Percentiles rank a stretch among this genome's conserved stretches.
These are phyloP conservation scores for Glomus cerebriforme DNA, from an alignment of 192 early-diverging fungal genomes.

Conservation along the genomic window DNA sequence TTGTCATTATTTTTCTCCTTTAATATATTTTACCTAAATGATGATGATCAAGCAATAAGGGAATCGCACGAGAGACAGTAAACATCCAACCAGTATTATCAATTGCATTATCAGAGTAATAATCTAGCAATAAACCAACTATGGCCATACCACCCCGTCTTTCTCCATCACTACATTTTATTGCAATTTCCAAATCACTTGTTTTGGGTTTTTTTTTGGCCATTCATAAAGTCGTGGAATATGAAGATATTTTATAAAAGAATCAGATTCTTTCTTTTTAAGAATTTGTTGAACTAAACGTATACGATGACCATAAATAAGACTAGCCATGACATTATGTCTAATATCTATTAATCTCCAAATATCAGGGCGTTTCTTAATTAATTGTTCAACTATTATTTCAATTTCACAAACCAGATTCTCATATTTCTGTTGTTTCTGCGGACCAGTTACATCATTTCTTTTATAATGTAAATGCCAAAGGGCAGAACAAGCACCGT, in stretches of 20 bases:
- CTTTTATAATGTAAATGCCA: neutral
- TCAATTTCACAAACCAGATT: neutral
- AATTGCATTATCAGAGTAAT: slow-evolving; percentile 16
- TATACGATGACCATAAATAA: neutral
- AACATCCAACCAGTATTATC: slow-evolving; percentile 23
- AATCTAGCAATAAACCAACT: neutral
- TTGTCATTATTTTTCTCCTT: neutral
- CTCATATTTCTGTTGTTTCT: slow-evolving; percentile 4
- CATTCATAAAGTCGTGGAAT: neutral
- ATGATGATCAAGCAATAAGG: slow-evolving; percentile 1
- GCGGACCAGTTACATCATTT: neutral
- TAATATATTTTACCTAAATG: neutral
- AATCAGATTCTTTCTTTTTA: neutral
- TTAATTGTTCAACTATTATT: neutral
- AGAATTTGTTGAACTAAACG: neutral
- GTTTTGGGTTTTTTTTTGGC: neutral
- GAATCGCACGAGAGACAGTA: neutral
- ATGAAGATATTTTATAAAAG: neutral
- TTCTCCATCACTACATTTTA: neutral
- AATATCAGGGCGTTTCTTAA: neutral
- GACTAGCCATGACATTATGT: neutral
- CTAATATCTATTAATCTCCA: slow-evolving; percentile 12
- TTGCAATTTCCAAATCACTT: slow-evolving; percentile 11
- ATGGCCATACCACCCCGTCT: neutral
- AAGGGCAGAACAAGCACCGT: slow-evolving; percentile 1